These are phyloP conservation scores for Cydonia oblonga DNA, from an alignment of 331 rosid genomes.

Conservation along the genomic window DNA sequence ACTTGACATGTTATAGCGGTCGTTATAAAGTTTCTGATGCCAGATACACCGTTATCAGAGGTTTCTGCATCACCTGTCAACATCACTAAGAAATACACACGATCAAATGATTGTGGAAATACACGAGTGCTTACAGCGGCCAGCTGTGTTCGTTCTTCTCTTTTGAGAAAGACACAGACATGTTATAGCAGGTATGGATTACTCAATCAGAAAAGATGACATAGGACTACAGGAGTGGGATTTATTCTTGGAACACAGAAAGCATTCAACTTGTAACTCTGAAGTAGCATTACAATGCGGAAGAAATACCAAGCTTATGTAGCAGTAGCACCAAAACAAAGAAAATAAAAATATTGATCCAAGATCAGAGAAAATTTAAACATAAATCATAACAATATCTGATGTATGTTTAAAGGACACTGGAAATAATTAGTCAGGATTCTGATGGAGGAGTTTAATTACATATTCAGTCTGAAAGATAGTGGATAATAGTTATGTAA, in stretches of 20 bases:
- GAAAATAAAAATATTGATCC: neutral
- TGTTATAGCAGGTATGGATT: neutral
- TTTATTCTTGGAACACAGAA: neutral
- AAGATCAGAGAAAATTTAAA: neutral
- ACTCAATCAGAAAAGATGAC: neutral
- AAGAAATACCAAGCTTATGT: neutral
- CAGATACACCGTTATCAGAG: neutral
- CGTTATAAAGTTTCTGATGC: neutral
- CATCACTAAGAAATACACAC: neutral
- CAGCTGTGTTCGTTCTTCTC: constrained; percentile 76
- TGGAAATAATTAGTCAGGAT: neutral
- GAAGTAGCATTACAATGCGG: neutral
- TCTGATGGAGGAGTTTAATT: neutral
- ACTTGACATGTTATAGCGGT: neutral
- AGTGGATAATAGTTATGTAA: neutral
- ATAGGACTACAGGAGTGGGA: neutral
- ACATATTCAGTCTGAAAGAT: neutral
- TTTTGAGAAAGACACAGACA: constrained; percentile 3
- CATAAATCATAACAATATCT: neutral
- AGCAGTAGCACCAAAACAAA: neutral
- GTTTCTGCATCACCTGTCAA: constrained; percentile 3
- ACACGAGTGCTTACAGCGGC: constrained; percentile 59
- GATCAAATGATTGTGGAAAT: constrained; percentile 1
- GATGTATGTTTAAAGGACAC: neutral
- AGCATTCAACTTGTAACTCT: neutral